Conservation (phyloP, 2,329 filamentous ascomycete species). For the Magnaporthales sp. region DNA sequence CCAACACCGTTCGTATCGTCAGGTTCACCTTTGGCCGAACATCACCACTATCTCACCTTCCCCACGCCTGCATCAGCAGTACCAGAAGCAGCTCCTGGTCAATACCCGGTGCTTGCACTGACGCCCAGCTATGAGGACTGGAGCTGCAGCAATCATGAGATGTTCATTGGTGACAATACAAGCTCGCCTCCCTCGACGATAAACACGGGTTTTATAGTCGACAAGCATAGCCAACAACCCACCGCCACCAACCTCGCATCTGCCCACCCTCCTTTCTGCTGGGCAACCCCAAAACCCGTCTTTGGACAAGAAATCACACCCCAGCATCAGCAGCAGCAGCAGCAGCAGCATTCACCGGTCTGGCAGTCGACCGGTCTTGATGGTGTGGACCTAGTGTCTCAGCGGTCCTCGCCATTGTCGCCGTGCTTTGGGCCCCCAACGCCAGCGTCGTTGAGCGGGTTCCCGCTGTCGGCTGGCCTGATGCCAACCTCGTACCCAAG, state of each 20-base stretch:
- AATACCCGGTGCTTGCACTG: neutral
- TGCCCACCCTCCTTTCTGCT: neutral
- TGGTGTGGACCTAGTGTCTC: neutral
- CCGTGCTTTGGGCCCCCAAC: neutral
- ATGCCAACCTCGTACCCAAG: neutral
- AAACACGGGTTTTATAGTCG: neutral
- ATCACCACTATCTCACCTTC: neutral
- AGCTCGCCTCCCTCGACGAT: neutral
- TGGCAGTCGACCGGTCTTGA: neutral
- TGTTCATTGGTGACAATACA: neutral
- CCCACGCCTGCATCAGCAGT: neutral
- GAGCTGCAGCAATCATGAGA: neutral
- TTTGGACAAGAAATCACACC: neutral
- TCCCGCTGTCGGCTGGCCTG: neutral
- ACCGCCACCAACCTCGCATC: neutral
- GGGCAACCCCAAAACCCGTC: neutral
- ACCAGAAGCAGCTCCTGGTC: neutral
- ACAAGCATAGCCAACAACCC: neutral
- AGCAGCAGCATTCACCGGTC: neutral
- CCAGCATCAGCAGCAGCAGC: too few relatives aligned
- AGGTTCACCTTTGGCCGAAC: neutral
- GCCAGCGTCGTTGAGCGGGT: neutral
- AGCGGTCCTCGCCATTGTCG: neutral
- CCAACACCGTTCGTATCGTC: neutral
- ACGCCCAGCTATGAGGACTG: neutral